These are phyloP conservation scores for Stephania cephalantha DNA, from an alignment of 164 flowering plant genomes.

Conservation along the genomic window DNA sequence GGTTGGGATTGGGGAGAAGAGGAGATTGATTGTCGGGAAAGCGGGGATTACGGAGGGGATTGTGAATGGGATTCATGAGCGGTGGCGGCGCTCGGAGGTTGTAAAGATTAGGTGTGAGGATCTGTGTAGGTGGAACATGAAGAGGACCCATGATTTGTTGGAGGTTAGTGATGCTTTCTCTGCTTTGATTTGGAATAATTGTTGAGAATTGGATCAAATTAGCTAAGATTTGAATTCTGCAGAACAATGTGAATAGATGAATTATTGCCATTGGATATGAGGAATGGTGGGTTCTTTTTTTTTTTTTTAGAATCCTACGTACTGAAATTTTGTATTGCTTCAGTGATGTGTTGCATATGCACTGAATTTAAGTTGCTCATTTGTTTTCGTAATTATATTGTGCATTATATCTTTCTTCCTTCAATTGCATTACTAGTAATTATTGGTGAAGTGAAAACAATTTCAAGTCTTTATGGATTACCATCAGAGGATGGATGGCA, in stretches of 20 bases:
- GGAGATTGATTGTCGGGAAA: conserved; percentile 77
- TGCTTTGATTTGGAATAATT: background rate
- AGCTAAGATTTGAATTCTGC: too few relatives aligned
- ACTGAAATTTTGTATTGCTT: background rate
- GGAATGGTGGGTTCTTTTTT: background rate
- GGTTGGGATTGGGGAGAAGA: conserved; percentile 48
- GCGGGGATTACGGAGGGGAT: conserved; percentile 94
- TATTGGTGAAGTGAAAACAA: background rate
- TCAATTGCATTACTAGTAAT: background rate
- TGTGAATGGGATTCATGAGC: conserved; percentile 90
- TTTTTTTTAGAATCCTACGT: background rate
- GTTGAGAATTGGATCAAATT: too few relatives aligned
- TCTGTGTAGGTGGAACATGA: conserved; percentile 75
- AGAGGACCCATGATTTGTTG: conserved; percentile 83
- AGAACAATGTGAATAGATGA: background rate
- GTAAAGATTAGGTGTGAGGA: conserved; percentile 86
- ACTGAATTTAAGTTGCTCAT: background rate
- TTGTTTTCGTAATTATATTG: background rate
- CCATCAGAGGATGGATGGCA: background rate
- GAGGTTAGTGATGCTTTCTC: conserved; percentile 43
- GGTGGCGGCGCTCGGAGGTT: conserved; percentile 77
- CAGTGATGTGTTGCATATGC: background rate
- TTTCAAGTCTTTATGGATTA: background rate
- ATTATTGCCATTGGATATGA: background rate
- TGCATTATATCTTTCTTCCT: background rate